These are phyloP conservation scores for Alternaria sp. DNA, from an alignment of 2,329 filamentous ascomycete genomes.

Conservation along the genomic window DNA sequence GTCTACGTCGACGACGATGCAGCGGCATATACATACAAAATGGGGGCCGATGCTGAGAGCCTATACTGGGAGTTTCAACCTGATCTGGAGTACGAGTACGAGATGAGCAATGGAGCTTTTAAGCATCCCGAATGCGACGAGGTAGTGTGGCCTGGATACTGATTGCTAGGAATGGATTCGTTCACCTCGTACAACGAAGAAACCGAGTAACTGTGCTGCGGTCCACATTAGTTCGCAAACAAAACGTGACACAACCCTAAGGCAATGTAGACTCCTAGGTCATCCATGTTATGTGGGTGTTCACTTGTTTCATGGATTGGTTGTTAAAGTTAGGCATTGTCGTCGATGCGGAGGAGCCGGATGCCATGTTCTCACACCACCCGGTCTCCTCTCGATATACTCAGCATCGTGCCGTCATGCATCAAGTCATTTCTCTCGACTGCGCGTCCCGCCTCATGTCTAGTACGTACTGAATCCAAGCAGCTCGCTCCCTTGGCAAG, in stretches of 20 bases:
- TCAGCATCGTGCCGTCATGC: background rate
- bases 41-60: conserved; percentile 55
- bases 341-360: background rate
- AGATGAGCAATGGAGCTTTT: conserved; percentile 35
- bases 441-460: background rate
- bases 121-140: conserved; percentile 14
- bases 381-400: background rate
- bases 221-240: too few relatives aligned
- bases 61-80: conserved; percentile 61
- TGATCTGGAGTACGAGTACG: conserved; percentile 56
- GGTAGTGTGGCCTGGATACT: conserved; percentile 14
- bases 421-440: background rate
- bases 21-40: conserved; percentile 60
- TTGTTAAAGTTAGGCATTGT: background rate
- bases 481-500: background rate
- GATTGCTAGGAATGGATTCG: background rate
- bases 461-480: background rate
- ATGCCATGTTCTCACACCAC: background rate
- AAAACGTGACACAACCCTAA: background rate
- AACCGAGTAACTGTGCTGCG: background rate
- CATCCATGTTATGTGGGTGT: background rate
- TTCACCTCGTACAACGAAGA: background rate
- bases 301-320: background rate
- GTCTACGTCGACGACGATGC: conserved; percentile 62
- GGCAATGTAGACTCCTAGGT: background rate